Base-by-base conservation (phyloP, 2,329 filamentous ascomycete genomes). In the Ophiostoma quercus region DNA sequence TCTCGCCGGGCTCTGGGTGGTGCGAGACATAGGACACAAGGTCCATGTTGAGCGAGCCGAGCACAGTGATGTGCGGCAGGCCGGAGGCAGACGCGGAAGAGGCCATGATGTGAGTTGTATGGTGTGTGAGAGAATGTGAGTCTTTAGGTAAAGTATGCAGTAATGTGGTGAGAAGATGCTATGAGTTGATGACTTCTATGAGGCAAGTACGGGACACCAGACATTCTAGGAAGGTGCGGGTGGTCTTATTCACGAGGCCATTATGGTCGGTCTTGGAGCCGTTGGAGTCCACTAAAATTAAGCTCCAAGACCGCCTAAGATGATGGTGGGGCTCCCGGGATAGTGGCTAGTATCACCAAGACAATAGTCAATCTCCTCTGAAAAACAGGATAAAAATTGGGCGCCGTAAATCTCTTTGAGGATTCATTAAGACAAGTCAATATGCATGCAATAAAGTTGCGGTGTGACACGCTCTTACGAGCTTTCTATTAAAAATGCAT, bases 21-120 rank as follows among this genome's bases (percentile, higher is more conserved):
- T 94, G 92, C 5, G 92, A 84, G 43, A 95, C 95, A 75, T 92
- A 89, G 57, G 92, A 94, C 73, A 97, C 92, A 73, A 98, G 89
- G 82, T 99, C 94, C 78, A 92, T 92, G 81, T 98, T 98, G 72
- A 99, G 88, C 43, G 94, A 98, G 75, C 94, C 94, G 74, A 98
- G 88, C 73, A 97, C 87, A 73, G 90, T 90, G 78, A 98, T 95
- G 75, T 79, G 79, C 29, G 83, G 82, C 32, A 73, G 69, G 51
- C 66, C 66, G 57, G 9, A 39, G 34, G 25, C 57, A 32, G 57
- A 32, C 62, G 39, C 22, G 5, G 65, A 32, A 32, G 66, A 37
- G 9, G 66, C 8, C 66, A 67, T 67, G 22, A 6, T 54, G 43
- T 34, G 34, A 39, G 32, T 25, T 14, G 25, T 25, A 4, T 37